A percentile compares a stretch with the other conserved stretches of the same genome.
Conservation (phyloP, 768 basidiomycete species). For the Xerocomellus dryophilus region DNA sequence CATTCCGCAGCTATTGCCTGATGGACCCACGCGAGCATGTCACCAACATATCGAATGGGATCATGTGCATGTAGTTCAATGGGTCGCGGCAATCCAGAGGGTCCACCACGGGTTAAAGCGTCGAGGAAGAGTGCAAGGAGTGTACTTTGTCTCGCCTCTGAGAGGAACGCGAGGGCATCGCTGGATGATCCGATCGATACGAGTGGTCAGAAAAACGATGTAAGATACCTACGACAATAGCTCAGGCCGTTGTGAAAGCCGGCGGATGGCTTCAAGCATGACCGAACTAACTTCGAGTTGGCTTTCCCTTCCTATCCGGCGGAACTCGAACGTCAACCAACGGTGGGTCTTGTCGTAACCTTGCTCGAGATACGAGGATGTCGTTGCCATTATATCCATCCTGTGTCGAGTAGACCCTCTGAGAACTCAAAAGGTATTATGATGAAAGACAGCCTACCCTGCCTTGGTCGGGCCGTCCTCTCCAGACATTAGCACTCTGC, state of each 20-base stretch:
- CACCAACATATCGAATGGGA: slow-evolving; percentile 92
- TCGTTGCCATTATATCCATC: slow-evolving; percentile 84
- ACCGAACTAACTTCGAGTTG: slow-evolving; percentile 64
- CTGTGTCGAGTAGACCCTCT: slow-evolving; percentile 38
- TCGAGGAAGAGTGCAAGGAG: slow-evolving; percentile 80
- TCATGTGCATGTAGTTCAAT: slow-evolving; percentile 99
- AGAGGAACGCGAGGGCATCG: slow-evolving; percentile 74
- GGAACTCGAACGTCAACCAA: slow-evolving; percentile 83
- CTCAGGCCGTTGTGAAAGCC: slow-evolving; percentile 76
- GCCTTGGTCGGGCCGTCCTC: slow-evolving; percentile 76
- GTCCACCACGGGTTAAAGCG: slow-evolving; percentile 86
- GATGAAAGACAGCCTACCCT: slow-evolving; percentile 47
- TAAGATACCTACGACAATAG: slow-evolving; percentile 45
- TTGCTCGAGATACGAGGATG: slow-evolving; percentile 78
- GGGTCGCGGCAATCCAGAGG: slow-evolving; percentile 80
- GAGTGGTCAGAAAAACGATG: background rate
- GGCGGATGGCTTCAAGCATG: slow-evolving; percentile 68
- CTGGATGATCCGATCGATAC: slow-evolving; percentile 32
- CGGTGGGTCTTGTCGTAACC: slow-evolving; percentile 88
- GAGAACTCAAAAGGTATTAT: background rate
- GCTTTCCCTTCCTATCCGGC: slow-evolving; percentile 69
- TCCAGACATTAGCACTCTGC: slow-evolving; percentile 81
- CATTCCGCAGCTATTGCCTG: slow-evolving; percentile 93
- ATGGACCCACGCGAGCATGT: slow-evolving; percentile 99
- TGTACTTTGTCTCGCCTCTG: slow-evolving; percentile 77